Evolutionary conservation across 345 rosid species (phyloP).

Genomic region (Camelina neglecta): DNA sequence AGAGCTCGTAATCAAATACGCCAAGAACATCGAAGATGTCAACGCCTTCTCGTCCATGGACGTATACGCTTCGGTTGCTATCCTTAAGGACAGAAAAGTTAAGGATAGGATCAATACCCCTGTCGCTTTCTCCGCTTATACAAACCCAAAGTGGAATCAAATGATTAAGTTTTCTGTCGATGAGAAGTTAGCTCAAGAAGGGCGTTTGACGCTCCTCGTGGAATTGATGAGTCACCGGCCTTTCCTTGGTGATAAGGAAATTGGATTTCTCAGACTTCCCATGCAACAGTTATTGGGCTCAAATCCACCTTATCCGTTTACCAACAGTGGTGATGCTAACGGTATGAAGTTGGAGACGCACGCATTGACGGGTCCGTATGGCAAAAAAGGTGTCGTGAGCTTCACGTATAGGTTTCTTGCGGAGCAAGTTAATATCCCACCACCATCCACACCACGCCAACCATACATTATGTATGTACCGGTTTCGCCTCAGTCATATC

Average conservation of each 20-base stretch:
- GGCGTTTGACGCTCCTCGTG: conserved; percentile 52
- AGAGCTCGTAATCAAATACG: conserved; percentile 50
- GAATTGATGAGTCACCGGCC: conserved; percentile 63
- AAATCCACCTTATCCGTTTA: conserved; percentile 21
- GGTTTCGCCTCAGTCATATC: conserved; percentile 16
- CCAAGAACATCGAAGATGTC: conserved; percentile 63
- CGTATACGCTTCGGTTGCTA: conserved; percentile 61
- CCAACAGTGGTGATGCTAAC: conserved; percentile 16
- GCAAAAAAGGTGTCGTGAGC: conserved; percentile 63
- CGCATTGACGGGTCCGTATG: conserved; percentile 63
- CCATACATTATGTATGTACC: conserved; percentile 35
- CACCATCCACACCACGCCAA: not conserved
- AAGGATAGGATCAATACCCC: conserved; percentile 53
- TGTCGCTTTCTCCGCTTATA: conserved; percentile 48
- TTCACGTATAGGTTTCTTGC: conserved; percentile 63
- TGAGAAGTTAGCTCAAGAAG: conserved; percentile 54
- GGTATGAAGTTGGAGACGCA: conserved; percentile 54
- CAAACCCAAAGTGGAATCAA: conserved; percentile 70
- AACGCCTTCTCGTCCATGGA: conserved; percentile 73
- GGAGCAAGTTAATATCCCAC: conserved; percentile 17
- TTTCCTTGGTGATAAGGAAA: conserved; percentile 63
- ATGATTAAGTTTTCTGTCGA: conserved; percentile 56
- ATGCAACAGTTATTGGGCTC: conserved; percentile 58
- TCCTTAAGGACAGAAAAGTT: conserved; percentile 51
- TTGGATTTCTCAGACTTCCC: conserved; percentile 70